phyloP scores from a whole-genome alignment of 257 asterid genomes.

The Euphrasia confusa region DNA sequence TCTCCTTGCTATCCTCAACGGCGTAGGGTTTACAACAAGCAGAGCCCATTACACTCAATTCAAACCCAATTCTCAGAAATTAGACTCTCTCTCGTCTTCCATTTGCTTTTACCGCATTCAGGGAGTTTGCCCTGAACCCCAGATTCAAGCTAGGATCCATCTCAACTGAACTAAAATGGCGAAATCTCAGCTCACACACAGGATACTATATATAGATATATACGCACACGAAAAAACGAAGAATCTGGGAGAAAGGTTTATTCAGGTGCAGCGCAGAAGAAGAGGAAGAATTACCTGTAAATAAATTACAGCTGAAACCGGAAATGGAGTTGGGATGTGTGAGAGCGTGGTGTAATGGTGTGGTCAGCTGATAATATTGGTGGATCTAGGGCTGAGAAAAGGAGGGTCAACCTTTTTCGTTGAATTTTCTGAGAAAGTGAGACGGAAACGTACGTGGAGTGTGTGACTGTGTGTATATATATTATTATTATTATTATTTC shows the following conservation, averaged over 20 bases:
- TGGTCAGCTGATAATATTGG: constrained; percentile 18
- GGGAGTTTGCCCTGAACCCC: constrained; percentile 14
- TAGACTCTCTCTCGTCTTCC: constrained; percentile 28
- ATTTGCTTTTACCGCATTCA: constrained; percentile 22
- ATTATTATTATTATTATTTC: too few species aligned
- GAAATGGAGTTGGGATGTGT: constrained; percentile 15
- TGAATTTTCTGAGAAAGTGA: background rate
- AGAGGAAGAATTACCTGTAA: background rate
- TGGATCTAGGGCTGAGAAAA: constrained; percentile 59
- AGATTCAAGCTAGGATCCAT: constrained; percentile 26
- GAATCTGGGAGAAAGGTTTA: background rate
- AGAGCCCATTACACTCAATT: constrained; percentile 51
- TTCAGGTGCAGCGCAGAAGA: background rate
- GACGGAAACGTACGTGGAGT: background rate
- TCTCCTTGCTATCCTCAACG: constrained; percentile 56
- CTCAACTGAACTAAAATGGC: constrained; percentile 7
- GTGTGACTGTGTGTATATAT: too few species aligned
- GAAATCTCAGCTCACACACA: constrained; percentile 29
- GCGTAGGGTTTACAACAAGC: constrained; percentile 59
- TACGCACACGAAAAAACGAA: background rate
- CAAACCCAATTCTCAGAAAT: constrained; percentile 40
- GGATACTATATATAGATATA: background rate
- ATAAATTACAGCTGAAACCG: constrained; percentile 16
- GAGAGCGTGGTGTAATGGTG: background rate
- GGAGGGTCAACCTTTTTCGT: constrained; percentile 7